phyloP scores from a whole-genome alignment of 306 rosid genomes.

The Fragaria vesca region DNA sequence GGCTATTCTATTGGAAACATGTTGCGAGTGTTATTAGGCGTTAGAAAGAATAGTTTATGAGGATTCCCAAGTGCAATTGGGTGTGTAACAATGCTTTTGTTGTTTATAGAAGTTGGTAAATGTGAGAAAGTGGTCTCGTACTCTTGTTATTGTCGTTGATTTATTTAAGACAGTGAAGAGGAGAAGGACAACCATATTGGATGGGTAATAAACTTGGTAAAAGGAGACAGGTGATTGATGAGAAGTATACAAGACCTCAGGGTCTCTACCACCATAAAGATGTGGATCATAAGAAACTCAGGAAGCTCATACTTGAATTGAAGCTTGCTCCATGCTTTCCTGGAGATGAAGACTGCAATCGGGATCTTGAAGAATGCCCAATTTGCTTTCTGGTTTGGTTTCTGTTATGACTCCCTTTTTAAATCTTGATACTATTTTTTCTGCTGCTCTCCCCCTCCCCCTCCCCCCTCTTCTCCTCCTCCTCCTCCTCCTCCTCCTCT shows the following conservation, averaged over 20 bases:
- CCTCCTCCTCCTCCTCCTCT: too few species aligned
- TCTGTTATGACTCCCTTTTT: conserved; percentile 6
- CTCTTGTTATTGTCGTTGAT: conserved; percentile 28
- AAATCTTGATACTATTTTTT: conserved; percentile 2
- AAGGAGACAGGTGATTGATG: conserved; percentile 89
- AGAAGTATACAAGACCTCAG: conserved; percentile 90
- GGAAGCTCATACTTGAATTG: conserved; percentile 88
- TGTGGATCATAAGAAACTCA: conserved; percentile 97
- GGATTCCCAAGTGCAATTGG: conserved; percentile 17
- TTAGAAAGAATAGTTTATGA: conserved; percentile 9
- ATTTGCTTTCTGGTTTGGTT: conserved; percentile 91
- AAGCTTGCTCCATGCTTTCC: conserved; percentile 99
- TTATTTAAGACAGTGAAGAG: conserved; percentile 30
- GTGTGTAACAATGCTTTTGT: conserved; percentile 13
- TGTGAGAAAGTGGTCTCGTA: conserved; percentile 29
- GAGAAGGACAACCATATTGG: conserved; percentile 31
- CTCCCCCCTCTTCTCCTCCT: background rate
- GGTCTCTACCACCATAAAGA: conserved; percentile 95
- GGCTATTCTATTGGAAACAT: background rate
- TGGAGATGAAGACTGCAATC: conserved; percentile 70
- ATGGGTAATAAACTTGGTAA: conserved; percentile 99
- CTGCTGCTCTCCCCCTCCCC: background rate
- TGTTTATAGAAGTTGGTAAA: conserved; percentile 14
- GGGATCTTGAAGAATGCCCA: conserved; percentile 93
- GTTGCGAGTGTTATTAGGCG: background rate